Base-by-base conservation (phyloP, 2,329 filamentous ascomycete genomes). In the Coniella lustricola region DNA sequence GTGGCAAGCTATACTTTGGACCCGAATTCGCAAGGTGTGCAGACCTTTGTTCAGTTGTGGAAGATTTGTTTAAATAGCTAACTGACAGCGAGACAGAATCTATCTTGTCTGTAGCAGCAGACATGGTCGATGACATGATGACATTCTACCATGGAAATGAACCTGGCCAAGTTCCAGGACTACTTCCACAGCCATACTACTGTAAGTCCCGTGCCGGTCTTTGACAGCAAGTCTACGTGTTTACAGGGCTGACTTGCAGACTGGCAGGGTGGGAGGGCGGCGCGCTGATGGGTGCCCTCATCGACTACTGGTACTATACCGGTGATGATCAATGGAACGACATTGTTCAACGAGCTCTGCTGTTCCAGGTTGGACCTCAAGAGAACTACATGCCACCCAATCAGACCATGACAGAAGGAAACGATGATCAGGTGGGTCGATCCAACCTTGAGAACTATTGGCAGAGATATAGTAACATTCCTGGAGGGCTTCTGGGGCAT, bases 251-350 rank as follows among this genome's bases (percentile, higher is more conserved):
- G 4, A 52, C 4, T 13, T n/a, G 22, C n/a, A 31, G 37, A 25
- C 47, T 14, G 48, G 9, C 49, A 79, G 75, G 76, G 76, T 90
- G 82, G 87, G 84, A 86, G 66, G 84, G 74, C 10, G 86, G 86
- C 45, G 85, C 85, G 49, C 81, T 90, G 71, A 74, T 82, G 66
- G 79, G 78, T 18, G 73, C 84, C 2, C 69, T 93, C 54, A 73
- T 94, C 46, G 86, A 93, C 59, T 93, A 93, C 64, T 94, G 87
- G 86, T 86, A 83, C 61, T 87, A 88, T 62, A 91, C 87, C 0
- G 82, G 82, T 17, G 86, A 91, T 60, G 68, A 74, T 3, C 74
- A 75, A 31, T 93, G 86, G 68, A 90, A 90, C 61, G 69, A 81
- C 14, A 68, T 87, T 36, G 77, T 80, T 14, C 75, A 73, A 32